These are phyloP conservation scores for Phytophthora europaea DNA, from an alignment of 352 stramenopile genomes.

Conservation along the genomic window DNA sequence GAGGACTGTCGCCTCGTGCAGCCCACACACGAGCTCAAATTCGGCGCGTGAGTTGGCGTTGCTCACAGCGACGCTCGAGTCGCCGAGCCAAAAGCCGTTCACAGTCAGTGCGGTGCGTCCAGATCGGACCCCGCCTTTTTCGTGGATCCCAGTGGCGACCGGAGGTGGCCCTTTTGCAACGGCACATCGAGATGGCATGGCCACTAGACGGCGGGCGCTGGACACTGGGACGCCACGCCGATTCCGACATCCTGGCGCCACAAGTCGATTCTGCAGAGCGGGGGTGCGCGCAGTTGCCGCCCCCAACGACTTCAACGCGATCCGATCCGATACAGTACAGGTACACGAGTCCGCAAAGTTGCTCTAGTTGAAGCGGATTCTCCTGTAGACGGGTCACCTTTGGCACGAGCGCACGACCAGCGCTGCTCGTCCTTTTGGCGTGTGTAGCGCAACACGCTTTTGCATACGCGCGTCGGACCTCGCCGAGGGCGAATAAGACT, in stretches of 20 bases:
- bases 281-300: slow-evolving; percentile 2
- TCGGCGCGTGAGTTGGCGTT: slow-evolving; percentile 20
- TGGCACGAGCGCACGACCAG: slow-evolving; percentile 3
- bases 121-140: slow-evolving; percentile 22
- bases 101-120: slow-evolving; percentile 2
- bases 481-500: slow-evolving; percentile 1
- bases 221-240: not conserved
- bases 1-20: not conserved
- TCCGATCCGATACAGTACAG: too few species aligned
- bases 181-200: slow-evolving; percentile 17
- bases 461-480: slow-evolving; percentile 1
- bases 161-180: slow-evolving; percentile 3
- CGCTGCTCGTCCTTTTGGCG: not conserved
- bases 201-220: slow-evolving; percentile 11
- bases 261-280: not conserved
- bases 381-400: slow-evolving; percentile 1
- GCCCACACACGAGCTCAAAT: slow-evolving; percentile 6
- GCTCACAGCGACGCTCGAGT: slow-evolving; percentile 1
- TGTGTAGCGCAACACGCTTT: not conserved
- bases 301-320: not conserved
- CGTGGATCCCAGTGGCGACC: not conserved
- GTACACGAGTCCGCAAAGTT: too few species aligned
- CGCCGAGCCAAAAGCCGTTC: not conserved
- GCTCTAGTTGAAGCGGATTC: slow-evolving; percentile 6
- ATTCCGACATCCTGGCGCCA: slow-evolving; percentile 13